These are phyloP conservation scores for Camellia japonica DNA, from an alignment of 148 eudicot species.

Conservation along the genomic window DNA sequence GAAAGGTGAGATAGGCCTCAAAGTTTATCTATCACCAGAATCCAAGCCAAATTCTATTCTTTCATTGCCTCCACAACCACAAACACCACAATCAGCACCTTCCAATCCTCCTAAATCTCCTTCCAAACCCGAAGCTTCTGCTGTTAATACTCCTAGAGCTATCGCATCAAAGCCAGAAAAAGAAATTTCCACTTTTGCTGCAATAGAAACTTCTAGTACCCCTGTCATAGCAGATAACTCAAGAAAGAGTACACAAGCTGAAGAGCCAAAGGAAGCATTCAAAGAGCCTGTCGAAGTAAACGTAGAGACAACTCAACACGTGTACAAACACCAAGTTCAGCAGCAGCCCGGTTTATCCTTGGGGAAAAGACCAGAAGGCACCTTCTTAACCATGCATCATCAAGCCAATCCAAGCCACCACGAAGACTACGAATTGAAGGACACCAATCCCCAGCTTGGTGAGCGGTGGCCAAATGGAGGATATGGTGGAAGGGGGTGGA, in stretches of 20 bases:
- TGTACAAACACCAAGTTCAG: constrained; percentile 12
- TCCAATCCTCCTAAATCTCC: neutral
- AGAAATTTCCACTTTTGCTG: constrained; percentile 8
- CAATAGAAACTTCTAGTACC: neutral
- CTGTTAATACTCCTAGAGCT: constrained; percentile 5
- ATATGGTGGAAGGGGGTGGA: constrained; percentile 41
- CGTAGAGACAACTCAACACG: neutral
- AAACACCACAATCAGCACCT: neutral
- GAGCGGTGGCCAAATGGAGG: constrained; percentile 46
- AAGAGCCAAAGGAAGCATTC: constrained; percentile 1
- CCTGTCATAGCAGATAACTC: neutral
- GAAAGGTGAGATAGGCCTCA: constrained; percentile 40
- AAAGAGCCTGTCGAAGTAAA: neutral
- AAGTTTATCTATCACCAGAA: constrained; percentile 21
- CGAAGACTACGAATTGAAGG: constrained; percentile 53
- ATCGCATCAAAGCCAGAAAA: neutral
- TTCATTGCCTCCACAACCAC: neutral
- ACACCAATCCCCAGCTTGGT: constrained; percentile 42
- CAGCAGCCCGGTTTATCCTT: constrained; percentile 17
- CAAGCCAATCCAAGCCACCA: constrained; percentile 26
- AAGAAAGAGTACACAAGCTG: neutral
- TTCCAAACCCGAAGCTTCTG: constrained; percentile 6
- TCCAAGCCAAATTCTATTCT: constrained; percentile 3
- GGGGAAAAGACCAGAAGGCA: constrained; percentile 21
- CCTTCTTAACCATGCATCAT: constrained; percentile 31